A percentile compares a stretch with the other conserved stretches of the same genome.
Evolutionary conservation across 2,329 filamentous ascomycete genomes (phyloP).

Genomic region (Ophiocordyceps camponoti-floridani): DNA sequence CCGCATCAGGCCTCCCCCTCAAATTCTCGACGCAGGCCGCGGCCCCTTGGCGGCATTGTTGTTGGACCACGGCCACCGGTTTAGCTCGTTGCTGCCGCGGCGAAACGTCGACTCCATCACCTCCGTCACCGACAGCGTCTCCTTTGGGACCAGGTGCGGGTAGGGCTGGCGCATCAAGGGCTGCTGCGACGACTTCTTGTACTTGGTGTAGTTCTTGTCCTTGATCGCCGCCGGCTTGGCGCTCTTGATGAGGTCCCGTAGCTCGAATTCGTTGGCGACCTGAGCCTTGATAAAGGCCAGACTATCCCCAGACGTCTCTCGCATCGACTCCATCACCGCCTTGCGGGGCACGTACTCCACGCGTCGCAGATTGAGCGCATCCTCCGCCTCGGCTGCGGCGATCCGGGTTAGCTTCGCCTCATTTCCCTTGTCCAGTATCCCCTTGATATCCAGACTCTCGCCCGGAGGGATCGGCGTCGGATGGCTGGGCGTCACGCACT

Average conservation of each 20-base stretch:
- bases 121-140: conserved; percentile 17
- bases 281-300: conserved; percentile 65
- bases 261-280: conserved; percentile 58
- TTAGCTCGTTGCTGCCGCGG: conserved; percentile 7
- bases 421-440: conserved; percentile 58
- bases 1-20: conserved; percentile 1
- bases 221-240: conserved; percentile 15
- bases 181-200: conserved; percentile 9
- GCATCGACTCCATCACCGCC: conserved; percentile 63
- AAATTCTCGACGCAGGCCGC: conserved; percentile 10
- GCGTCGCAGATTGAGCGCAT: conserved; percentile 37
- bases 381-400: conserved; percentile 32
- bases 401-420: conserved; percentile 50
- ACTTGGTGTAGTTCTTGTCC: conserved; percentile 9
- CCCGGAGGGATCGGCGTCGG: conserved; percentile 60
- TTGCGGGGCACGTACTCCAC: conserved; percentile 53
- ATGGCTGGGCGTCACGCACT: conserved; percentile 85
- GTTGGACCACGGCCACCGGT: conserved; percentile 9
- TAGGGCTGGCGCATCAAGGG: neutral
- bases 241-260: conserved; percentile 53
- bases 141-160: conserved; percentile 18
- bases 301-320: conserved; percentile 25
- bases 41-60: conserved; percentile 6
- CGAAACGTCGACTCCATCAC: conserved; percentile 10
- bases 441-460: conserved; percentile 66